Evolutionary conservation across 2,329 filamentous ascomycete genomes (phyloP), one percentile per base, ranked within the genome.

Genomic region (Thyridium curvatum): DNA sequence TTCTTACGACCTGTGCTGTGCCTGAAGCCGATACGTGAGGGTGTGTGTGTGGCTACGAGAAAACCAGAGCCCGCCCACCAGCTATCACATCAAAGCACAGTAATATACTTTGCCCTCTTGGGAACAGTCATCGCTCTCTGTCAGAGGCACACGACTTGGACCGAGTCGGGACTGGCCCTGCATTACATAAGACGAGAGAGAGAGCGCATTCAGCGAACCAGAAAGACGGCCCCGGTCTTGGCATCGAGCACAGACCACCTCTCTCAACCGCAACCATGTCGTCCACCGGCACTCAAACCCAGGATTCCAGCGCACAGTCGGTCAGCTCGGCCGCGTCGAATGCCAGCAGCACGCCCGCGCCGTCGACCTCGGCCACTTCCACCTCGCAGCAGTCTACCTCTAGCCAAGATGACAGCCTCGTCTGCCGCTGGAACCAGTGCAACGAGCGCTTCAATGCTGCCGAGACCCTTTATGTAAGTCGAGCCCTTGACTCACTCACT

Each of bases 401-500:
- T 36, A 43, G 38, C 33, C 46, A 46, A 7, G 68, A 74, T 26
- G 77, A 80, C 46, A 74, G 71, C 52, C 68, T 82, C 28, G 68
- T 69, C 39, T 82, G 77, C 58, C 73, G 74, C 48, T 82, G 77
- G 77, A 69, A 69, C 43, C 62, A 65, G 38, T 82, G 77, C 53
- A 68, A 66, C 51, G 72, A 79, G 51, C 77, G 74, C 48, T 82
- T 81, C 51, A 62, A 59, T 33, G 69, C 64, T 8, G 69, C 77
- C 12, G 77, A 81, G 56, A 61, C 63, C 41, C 72, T 82, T 50
- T 82, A 82, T 55, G 76, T 80, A 66, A 62, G 74, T 63, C 35
- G 21, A n/a, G n/a, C n/a, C n/a, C n/a, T n/a, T n/a, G n/a, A n/a
- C n/a, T n/a, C n/a, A n/a, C n/a, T 31, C 18, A 17, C 18, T 42